phyloP scores from a whole-genome alignment of 1,284 basidiomycete species.

The Melanopsichium pennsylvanicum region DNA sequence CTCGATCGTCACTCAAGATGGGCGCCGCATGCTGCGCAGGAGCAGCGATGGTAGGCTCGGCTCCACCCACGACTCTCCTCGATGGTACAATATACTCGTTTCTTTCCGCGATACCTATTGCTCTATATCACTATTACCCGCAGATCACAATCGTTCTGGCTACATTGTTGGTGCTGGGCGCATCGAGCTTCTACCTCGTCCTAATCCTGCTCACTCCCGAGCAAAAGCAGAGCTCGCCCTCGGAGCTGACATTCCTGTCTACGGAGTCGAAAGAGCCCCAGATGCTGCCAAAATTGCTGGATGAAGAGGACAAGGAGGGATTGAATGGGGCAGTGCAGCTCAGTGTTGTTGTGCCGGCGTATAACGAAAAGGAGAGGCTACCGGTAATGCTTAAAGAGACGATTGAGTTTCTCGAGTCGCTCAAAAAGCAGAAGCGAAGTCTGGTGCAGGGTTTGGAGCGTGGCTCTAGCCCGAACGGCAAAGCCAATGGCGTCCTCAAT shows the following conservation, averaged over 20 bases:
- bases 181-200: conserved; percentile 18
- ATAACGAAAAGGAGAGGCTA: conserved; percentile 83
- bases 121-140: conserved; percentile 42
- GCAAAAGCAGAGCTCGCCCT: conserved; percentile 4
- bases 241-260: conserved; percentile 24
- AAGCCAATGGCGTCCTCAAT: too few relatives aligned
- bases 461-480: neutral
- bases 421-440: conserved; percentile 7
- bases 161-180: conserved; percentile 3
- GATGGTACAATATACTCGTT: conserved; percentile 33
- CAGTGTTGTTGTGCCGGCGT: conserved; percentile 85
- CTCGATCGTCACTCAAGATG: conserved; percentile 13
- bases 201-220: conserved; percentile 27
- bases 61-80: conserved; percentile 9
- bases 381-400: conserved; percentile 80
- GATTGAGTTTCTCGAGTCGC: conserved; percentile 69
- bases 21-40: conserved; percentile 50
- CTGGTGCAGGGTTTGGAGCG: conserved; percentile 11
- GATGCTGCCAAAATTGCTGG: conserved; percentile 13
- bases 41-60: conserved; percentile 18
- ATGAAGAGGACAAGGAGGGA: neutral
- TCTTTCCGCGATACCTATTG: conserved; percentile 30
- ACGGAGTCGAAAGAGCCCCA: conserved; percentile 1
- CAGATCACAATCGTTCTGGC: conserved; percentile 13
- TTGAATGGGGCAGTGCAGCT: conserved; percentile 67